Evolutionary conservation across 1,139 yeast genomes (phyloP), one percentile per base, ranked within the genome.

Genomic region (Geotrichum aggregatum): DNA sequence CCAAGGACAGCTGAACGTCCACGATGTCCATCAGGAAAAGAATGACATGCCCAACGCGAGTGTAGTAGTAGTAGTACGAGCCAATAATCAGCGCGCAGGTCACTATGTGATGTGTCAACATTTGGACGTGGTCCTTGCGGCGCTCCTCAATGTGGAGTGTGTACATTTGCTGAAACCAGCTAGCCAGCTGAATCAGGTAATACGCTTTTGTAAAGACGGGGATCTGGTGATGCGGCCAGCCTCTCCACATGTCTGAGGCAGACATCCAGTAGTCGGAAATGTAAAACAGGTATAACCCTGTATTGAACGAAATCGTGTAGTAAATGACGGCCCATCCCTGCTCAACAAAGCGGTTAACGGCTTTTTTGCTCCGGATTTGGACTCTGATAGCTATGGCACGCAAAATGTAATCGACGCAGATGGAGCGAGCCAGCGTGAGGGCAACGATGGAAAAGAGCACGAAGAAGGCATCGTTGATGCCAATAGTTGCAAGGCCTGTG

Each of bases 31-130:
- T 88, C 57, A 87, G 71, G 61, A 84, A 76, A 61, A 87, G 71
- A 47, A 89, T 84, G 44, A 84, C 77, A 68, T 87, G 87, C 30
- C 97, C 97, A 54, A 87, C 79, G 44, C 89, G 76, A 36, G 83
- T 80, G 67, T 80, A 85, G 69, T 85, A 83, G 64, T 80, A 83
- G 63, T 76, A 76, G 67, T 88, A 89, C 1, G 94, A 84, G 1
- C 94, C 94, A 22, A 77, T 69, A 44, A 86, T 76, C 55, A 89
- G 75, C 30, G 75, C 63, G 62, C 83, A 77, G 0, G 97, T 89
- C 52, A 89, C 83, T 52, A 89, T 82, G 69, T 89, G 97, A 67
- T 89, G 97, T 49, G 84, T 73, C 64, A 88, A 80, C 97, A 89
- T 89, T 68, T 88, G 96, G 61, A 71, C 69, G 66, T 87, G 83